Evolutionary conservation across 768 basidiomycete genomes (phyloP).

Genomic region (Trichaptum fuscoviolaceum): DNA sequence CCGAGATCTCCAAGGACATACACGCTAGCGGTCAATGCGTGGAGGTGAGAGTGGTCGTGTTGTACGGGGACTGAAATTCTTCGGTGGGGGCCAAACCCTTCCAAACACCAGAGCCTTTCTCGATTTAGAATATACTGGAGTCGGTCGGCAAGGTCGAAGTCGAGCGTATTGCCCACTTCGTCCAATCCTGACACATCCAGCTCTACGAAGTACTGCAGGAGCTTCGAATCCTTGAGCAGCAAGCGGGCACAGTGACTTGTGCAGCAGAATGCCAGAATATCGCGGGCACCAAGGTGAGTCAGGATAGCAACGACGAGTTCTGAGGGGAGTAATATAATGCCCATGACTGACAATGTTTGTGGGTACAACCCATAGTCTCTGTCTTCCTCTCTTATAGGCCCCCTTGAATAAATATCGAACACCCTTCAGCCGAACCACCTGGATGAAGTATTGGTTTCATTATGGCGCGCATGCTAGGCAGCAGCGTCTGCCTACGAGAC

Average conservation of each 20-base stretch:
- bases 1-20: neutral
- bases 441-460: neutral
- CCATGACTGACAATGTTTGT: neutral
- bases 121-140: neutral
- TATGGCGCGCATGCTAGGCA: neutral
- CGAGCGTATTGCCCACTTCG: neutral
- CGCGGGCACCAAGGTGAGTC: neutral
- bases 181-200: neutral
- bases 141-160: neutral
- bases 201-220: neutral
- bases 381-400: neutral
- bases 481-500: neutral
- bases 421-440: neutral
- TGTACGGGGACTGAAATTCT: neutral
- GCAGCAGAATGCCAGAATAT: neutral
- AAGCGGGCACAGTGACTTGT: neutral
- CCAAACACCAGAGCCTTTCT: neutral
- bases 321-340: neutral
- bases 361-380: neutral
- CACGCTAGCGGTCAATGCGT: neutral
- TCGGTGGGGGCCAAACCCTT: neutral
- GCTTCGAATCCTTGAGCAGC: neutral
- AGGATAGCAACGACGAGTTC: neutral
- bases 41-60: neutral
- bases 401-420: neutral